phyloP scores from a whole-genome alignment of 805 yeast genomes.

The Teunomyces aglyptinius region DNA sequence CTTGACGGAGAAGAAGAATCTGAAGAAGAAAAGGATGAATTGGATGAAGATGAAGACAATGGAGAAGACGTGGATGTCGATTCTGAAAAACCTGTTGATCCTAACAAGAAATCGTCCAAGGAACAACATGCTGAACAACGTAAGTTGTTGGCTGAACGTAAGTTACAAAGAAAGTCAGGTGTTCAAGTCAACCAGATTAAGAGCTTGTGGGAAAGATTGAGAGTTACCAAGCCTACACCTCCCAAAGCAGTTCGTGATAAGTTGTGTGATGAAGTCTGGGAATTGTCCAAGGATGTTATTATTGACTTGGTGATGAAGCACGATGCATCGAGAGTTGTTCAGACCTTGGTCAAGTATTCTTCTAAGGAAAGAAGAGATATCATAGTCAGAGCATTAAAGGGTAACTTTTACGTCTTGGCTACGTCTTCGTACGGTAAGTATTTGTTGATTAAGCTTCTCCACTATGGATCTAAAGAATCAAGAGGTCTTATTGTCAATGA shows the following conservation, averaged over 20 bases:
- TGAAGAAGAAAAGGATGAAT: constrained; percentile 14
- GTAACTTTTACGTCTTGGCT: constrained; percentile 76
- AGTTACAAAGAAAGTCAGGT: constrained; percentile 85
- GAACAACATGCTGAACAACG: constrained; percentile 84
- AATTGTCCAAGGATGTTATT: constrained; percentile 68
- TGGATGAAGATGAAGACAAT: constrained; percentile 24
- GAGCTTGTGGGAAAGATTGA: constrained; percentile 83
- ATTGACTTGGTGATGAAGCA: constrained; percentile 89
- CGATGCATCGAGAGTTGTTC: constrained; percentile 95
- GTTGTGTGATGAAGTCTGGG: constrained; percentile 83
- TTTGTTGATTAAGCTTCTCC: constrained; percentile 80
- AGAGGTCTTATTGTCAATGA: constrained; percentile 75
- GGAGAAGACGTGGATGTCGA: constrained; percentile 17
- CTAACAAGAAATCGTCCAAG: constrained; percentile 51
- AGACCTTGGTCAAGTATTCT: constrained; percentile 85
- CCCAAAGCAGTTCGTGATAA: constrained; percentile 75
- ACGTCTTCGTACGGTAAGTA: constrained; percentile 94
- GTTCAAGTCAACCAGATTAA: constrained; percentile 80
- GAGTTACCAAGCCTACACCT: constrained; percentile 80
- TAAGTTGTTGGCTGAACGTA: constrained; percentile 74
- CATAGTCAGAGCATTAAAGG: constrained; percentile 67
- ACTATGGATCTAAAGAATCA: constrained; percentile 84
- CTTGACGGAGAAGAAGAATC: constrained; percentile 18
- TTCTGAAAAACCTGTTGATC: constrained; percentile 24
- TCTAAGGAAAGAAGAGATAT: constrained; percentile 73